Percentiles rank a stretch among this genome's conserved stretches.
Evolutionary conservation across 2,329 filamentous ascomycete genomes (phyloP).

Genomic region (Paramyrothecium sp.): DNA sequence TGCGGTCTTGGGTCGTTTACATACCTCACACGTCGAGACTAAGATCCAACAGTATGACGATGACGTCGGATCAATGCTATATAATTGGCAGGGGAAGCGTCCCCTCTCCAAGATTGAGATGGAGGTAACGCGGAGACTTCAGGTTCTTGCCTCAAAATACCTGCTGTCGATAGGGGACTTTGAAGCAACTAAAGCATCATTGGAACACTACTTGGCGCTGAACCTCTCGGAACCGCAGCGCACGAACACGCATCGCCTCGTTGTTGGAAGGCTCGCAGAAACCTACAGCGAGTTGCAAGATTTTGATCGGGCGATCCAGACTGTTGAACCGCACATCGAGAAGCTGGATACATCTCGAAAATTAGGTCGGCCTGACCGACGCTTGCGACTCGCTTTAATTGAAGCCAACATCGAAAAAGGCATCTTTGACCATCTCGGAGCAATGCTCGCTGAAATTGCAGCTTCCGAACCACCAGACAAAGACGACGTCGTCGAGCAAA

Average conservation of each 20-base stretch:
- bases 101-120: conserved; percentile 28
- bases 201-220: conserved; percentile 27
- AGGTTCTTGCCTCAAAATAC: conserved; percentile 27
- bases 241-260: conserved; percentile 19
- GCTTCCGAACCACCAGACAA: conserved; percentile 16
- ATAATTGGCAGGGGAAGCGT: conserved; percentile 24
- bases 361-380: conserved; percentile 17
- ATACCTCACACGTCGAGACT: conserved; percentile 31
- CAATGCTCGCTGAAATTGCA: conserved; percentile 10
- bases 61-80: conserved; percentile 25
- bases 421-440: conserved; percentile 8
- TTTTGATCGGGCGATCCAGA: conserved; percentile 13
- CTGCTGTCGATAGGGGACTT: conserved; percentile 32
- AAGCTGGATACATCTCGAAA: conserved; percentile 8
- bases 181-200: conserved; percentile 19
- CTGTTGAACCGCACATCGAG: conserved; percentile 20
- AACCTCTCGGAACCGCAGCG: conserved; percentile 21
- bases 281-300: conserved; percentile 26
- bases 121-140: conserved; percentile 29
- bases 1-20: conserved; percentile 26
- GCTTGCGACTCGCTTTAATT: conserved; percentile 19
- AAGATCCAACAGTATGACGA: conserved; percentile 29
- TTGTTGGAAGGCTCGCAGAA: conserved; percentile 24
- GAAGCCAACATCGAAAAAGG: conserved; percentile 22
- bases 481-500: conserved; percentile 28